Conservation (phyloP, 225 moss, liverwort and hornwort species). For the Marchantia polymorpha region DNA sequence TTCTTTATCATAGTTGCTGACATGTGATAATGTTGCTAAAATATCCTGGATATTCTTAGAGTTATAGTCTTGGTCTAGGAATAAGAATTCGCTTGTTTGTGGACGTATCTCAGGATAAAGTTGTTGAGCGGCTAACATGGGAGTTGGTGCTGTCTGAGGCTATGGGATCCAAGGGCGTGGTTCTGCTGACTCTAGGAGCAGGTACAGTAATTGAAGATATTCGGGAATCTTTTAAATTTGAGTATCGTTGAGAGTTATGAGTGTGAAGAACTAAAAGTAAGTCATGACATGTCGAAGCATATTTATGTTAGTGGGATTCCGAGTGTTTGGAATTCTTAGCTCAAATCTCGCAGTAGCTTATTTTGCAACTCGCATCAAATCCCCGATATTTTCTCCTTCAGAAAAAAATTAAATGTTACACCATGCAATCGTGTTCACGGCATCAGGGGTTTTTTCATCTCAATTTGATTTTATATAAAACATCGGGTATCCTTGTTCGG, state of each 20-base stretch:
- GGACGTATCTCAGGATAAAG: conserved; percentile 47
- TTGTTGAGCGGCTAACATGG: conserved; percentile 72
- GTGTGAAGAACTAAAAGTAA: too few relatives aligned
- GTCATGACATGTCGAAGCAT: not conserved
- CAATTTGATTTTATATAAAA: too few relatives aligned
- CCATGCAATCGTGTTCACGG: too few relatives aligned
- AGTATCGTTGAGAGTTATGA: not conserved
- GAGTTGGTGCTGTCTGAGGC: conserved; percentile 56
- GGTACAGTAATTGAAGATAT: conserved; percentile 39
- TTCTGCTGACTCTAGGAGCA: conserved; percentile 85
- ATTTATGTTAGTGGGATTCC: not conserved
- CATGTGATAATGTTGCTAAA: too few relatives aligned
- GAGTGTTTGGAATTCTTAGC: not conserved
- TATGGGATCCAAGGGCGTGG: conserved; percentile 41
- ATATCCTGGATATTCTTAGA: too few relatives aligned
- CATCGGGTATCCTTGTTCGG: too few relatives aligned
- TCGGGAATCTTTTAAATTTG: not conserved
- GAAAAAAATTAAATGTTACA: too few relatives aligned
- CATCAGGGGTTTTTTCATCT: too few relatives aligned
- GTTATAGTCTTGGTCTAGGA: not conserved
- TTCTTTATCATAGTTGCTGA: too few relatives aligned
- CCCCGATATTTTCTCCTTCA: too few relatives aligned
- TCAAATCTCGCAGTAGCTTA: not conserved
- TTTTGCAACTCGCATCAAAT: too few relatives aligned
- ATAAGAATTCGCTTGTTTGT: not conserved